Evolutionary conservation across 352 stramenopile genomes (phyloP), one percentile per base, ranked within the genome.

Genomic region (Globisporangium mamillatum): DNA sequence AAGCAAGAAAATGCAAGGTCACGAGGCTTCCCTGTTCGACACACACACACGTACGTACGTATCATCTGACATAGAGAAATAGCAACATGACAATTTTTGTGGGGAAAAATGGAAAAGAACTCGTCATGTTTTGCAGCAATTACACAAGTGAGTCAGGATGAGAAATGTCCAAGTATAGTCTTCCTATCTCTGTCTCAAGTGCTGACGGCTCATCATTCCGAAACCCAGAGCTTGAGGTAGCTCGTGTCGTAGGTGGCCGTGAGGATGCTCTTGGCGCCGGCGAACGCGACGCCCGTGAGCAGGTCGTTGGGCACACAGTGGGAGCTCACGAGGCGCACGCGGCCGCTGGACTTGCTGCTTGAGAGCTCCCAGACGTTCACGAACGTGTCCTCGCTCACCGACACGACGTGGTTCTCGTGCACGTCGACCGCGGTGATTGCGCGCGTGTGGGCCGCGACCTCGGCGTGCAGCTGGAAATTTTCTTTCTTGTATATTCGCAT

Each of bases 351-450:
- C 32, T 73, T 77, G 53, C 24, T 71, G 22, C 64, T 75, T 2
- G 60, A 59, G 18, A 89, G 65, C 59, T 92, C 83, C 84, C 86
- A 94, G 55, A 93, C 79, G 64, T 95, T 92, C 56, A 93, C 57
- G 70, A 89, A 95, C 12, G 81, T 92, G 67, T 95, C 81, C 63
- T 94, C 84, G 9, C 84, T 80, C 44, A 93, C 84, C 0, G 82
- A 88, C 58, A 80, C 84, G 52, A 89, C 64, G 56, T 77, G 72
- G 50, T 80, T 72, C 29, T 86, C 84, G 48, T 72, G 70, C 29
- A 75, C 68, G 56, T 90, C 86, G 24, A 94, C 58, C 10, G 80
- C 86, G 1, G 82, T 92, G 71, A 93, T 79, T 1, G 82, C 82
- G 2, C 88, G 84, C 8, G 82, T 86, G 64, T 92, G 86, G 18